phyloP scores from a whole-genome alignment of 495 filamentous ascomycete genomes.

The Neurospora sublineolata region DNA sequence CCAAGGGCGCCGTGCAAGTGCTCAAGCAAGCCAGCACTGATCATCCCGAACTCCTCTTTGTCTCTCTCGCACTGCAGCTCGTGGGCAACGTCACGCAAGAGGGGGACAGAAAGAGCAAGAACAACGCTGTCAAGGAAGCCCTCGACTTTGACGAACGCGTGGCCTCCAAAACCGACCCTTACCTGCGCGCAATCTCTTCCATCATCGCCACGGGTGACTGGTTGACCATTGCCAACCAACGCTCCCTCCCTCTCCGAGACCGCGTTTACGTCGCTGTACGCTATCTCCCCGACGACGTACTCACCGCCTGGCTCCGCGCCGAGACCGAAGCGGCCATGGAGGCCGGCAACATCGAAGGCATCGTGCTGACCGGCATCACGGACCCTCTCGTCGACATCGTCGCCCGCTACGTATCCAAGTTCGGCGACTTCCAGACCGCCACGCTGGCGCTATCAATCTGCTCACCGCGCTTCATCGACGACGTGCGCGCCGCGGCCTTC shows the following conservation, averaged over 20 bases:
- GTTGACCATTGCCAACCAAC: constrained; percentile 69
- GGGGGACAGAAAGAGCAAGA: constrained; percentile 15
- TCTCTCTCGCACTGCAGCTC: constrained; percentile 42
- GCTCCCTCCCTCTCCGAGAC: constrained; percentile 71
- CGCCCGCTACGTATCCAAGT: constrained; percentile 77
- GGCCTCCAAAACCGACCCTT: constrained; percentile 57
- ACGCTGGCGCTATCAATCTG: constrained; percentile 73
- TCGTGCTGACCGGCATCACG: constrained; percentile 76
- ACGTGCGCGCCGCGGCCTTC: constrained; percentile 66
- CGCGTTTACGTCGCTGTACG: constrained; percentile 77
- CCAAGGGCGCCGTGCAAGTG: constrained; percentile 43
- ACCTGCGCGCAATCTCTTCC: constrained; percentile 84
- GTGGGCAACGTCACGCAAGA: constrained; percentile 16
- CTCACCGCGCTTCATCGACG: constrained; percentile 69
- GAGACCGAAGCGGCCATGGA: constrained; percentile 51
- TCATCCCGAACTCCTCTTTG: constrained; percentile 39
- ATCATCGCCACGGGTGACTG: constrained; percentile 82
- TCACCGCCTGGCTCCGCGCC: constrained; percentile 58
- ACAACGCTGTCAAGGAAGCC: constrained; percentile 18
- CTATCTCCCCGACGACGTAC: constrained; percentile 66
- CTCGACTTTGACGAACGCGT: constrained; percentile 37
- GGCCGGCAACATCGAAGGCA: constrained; percentile 76
- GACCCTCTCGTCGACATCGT: constrained; percentile 72
- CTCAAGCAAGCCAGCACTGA: constrained; percentile 38
- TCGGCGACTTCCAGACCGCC: constrained; percentile 80